Base-by-base conservation (phyloP, 352 stramenopile genomes). In the Elongisporangium senticosum region DNA sequence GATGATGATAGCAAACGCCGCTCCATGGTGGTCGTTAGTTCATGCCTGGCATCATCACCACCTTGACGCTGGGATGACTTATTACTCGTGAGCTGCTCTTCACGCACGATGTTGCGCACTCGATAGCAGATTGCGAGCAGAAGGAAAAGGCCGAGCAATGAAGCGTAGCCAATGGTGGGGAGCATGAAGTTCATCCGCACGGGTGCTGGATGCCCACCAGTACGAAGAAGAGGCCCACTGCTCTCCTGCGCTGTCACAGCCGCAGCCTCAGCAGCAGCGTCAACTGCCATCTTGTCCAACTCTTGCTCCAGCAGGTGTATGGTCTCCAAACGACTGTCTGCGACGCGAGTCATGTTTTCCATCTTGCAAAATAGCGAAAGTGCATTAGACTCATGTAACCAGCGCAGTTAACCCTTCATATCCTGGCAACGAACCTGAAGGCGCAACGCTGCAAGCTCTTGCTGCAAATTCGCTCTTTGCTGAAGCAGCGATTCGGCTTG, bases 271-370 rank as follows among this genome's bases (percentile, higher is more conserved):
- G 71, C 64, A 5, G 73, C 77, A 17, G 77, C 79, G 49, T 81
- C 59, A 4, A 88, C 66, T 1, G 82, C 75, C 57, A 87, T 73
- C 47, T 72, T 71, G 61, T 91, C 78, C 22, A 91, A 69, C 59
- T 88, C 73, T 19, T 77, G 75, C 71, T 91, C 81, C 15, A 91
- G 74, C 49, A 89, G 24, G 55, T 90, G 78, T 52, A 90, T 87
- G 52, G 72, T 90, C 52, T 89, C 75, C 7, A 87, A 57, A 22
- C 81, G 76, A 59, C 75, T 86, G 24, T 86, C 73, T 2, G 81
- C 79, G 50, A 91, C 72, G 28, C 76, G 75, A 47, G 81, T 86
- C 57, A 84, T 73, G 66, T 89, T 91, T 20, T 80, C 79, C 50
- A 89, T 57, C 76, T 87, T 7, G 48, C 20, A 53, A 53, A 43